These are phyloP conservation scores for Xylariaceae sp. DNA, from an alignment of 2,329 filamentous ascomycete species.

Conservation along the genomic window DNA sequence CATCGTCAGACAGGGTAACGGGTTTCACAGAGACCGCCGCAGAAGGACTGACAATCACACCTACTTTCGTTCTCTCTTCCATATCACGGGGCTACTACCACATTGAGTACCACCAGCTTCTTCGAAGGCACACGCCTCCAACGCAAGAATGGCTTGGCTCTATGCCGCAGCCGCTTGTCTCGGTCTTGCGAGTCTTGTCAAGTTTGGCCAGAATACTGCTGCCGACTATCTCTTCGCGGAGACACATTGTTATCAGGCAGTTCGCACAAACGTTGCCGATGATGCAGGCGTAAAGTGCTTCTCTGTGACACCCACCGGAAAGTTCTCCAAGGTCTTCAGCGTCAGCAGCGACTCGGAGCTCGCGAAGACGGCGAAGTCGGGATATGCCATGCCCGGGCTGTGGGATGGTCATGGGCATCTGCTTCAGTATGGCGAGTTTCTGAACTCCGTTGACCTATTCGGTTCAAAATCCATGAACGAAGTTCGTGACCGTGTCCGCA, in stretches of 20 bases:
- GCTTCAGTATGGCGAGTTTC: conserved; percentile 60
- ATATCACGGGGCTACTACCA: too few relatives aligned
- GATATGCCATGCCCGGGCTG: conserved; percentile 59
- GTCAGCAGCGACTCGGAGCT: conserved; percentile 29
- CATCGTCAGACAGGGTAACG: too few relatives aligned
- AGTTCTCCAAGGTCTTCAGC: conserved; percentile 46
- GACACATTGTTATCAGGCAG: conserved; percentile 41
- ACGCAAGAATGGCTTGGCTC: conserved; percentile 16
- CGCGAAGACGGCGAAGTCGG: conserved; percentile 35
- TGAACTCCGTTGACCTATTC: conserved; percentile 61
- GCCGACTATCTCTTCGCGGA: conserved; percentile 25
- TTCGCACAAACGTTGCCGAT: conserved; percentile 39
- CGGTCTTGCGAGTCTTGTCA: conserved; percentile 24
- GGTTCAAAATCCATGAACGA: conserved; percentile 52
- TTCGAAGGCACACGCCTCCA: background rate
- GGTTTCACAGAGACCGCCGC: too few relatives aligned
- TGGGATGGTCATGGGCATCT: conserved; percentile 69
- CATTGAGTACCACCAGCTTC: too few relatives aligned
- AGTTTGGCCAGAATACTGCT: conserved; percentile 21
- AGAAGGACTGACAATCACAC: too few relatives aligned
- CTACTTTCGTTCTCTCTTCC: too few relatives aligned
- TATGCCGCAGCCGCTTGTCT: conserved; percentile 22
- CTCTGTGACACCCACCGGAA: conserved; percentile 44
- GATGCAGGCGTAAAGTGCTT: conserved; percentile 49
- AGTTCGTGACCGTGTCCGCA: conserved; percentile 46